phyloP scores from a whole-genome alignment of 2,329 filamentous ascomycete species.

The Pseudogymnoascus sp. region DNA sequence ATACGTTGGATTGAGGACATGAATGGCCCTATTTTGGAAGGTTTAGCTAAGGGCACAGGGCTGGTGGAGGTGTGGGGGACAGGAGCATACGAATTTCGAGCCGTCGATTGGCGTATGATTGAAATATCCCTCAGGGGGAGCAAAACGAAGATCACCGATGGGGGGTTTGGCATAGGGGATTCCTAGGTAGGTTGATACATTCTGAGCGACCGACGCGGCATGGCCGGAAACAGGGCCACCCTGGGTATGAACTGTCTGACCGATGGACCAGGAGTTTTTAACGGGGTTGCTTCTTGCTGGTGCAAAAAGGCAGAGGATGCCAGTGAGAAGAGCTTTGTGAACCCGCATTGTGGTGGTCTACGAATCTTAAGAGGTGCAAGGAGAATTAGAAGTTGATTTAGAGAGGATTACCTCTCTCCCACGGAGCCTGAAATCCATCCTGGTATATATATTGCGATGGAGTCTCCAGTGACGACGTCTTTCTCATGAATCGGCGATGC shows the following conservation, averaged over 20 bases:
- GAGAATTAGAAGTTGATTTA: neutral
- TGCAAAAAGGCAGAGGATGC: neutral
- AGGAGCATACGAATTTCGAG: slow-evolving; percentile 20
- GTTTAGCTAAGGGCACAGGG: neutral
- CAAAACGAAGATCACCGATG: slow-evolving; percentile 34
- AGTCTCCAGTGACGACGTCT: neutral
- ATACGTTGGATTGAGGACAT: neutral
- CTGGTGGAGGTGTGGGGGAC: too few relatives aligned
- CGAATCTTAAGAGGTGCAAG: neutral
- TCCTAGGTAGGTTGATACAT: slow-evolving; percentile 32
- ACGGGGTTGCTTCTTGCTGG: neutral
- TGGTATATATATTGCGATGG: neutral
- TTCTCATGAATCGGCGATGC: neutral
- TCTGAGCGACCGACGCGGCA: slow-evolving; percentile 17
- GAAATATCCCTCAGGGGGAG: slow-evolving; percentile 24
- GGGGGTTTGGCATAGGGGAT: slow-evolving; percentile 36
- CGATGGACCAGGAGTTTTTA: slow-evolving; percentile 12
- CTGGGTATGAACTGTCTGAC: slow-evolving; percentile 24
- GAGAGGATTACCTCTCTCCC: neutral
- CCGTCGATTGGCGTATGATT: slow-evolving; percentile 19
- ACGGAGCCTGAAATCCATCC: neutral
- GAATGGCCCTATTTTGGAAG: neutral
- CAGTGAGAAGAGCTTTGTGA: neutral
- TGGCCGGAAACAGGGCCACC: slow-evolving; percentile 25
- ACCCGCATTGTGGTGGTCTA: neutral